Percentiles rank a stretch among this genome's conserved stretches.
These are phyloP conservation scores for Bipolaris cookei DNA, from an alignment of 2,329 filamentous ascomycete genomes.

Conservation along the genomic window DNA sequence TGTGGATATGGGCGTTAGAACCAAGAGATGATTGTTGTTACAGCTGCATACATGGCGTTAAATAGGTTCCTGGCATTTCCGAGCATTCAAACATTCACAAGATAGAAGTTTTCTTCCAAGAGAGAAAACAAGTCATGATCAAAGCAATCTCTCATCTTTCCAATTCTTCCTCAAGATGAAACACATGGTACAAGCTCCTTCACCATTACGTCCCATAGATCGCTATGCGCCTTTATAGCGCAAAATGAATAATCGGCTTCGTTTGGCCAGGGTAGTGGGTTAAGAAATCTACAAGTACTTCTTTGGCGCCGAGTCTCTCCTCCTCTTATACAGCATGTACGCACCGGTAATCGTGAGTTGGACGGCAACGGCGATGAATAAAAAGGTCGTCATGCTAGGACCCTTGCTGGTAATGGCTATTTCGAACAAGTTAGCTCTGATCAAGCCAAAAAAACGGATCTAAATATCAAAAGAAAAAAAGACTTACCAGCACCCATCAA, in stretches of 20 bases:
- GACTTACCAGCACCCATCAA: slow-evolving; percentile 58
- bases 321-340: slow-evolving; percentile 81
- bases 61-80: too few relatives aligned
- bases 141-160: too few relatives aligned
- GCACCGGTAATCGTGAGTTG: slow-evolving; percentile 72
- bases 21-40: neutral
- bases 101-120: too few relatives aligned
- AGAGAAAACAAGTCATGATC: too few relatives aligned
- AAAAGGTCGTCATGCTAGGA: slow-evolving; percentile 65
- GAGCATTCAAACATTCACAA: too few relatives aligned
- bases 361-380: slow-evolving; percentile 75
- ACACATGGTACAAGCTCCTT: too few relatives aligned
- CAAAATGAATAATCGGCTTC: neutral
- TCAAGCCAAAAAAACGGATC: neutral
- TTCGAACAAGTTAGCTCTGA: slow-evolving; percentile 19
- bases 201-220: too few relatives aligned
- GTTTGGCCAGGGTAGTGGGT: neutral
- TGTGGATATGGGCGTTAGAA: neutral
- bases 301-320: slow-evolving; percentile 78
- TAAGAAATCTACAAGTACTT: slow-evolving; percentile 72
- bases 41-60: slow-evolving; percentile 10
- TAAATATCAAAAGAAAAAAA: neutral
- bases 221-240: too few relatives aligned
- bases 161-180: too few relatives aligned
- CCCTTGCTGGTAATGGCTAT: slow-evolving; percentile 60